phyloP scores from a whole-genome alignment of 2,329 filamentous ascomycete species.

The Ilyonectria mors-panacis region DNA sequence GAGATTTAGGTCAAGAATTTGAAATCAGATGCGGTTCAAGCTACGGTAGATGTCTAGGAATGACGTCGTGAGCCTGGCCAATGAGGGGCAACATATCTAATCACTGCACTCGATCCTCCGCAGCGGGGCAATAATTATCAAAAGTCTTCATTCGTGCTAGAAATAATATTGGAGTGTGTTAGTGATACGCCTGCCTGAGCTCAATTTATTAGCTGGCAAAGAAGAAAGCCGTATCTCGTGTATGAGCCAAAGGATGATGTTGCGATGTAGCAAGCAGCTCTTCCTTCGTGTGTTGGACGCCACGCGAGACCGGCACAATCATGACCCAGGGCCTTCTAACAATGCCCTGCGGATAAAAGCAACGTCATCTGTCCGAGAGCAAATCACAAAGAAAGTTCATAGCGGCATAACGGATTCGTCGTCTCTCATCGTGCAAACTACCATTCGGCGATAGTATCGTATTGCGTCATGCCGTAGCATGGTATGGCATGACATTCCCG shows the following conservation, averaged over 20 bases:
- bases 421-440: slow-evolving; percentile 1
- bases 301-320: not conserved
- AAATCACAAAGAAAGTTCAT: not conserved
- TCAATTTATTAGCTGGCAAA: slow-evolving; percentile 7
- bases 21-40: not conserved
- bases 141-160: not conserved
- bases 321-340: not conserved
- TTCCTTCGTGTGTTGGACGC: not conserved
- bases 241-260: not conserved
- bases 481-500: slow-evolving; percentile 6
- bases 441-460: not conserved
- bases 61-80: slow-evolving; percentile 14
- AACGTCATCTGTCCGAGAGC: not conserved
- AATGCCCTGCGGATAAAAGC: not conserved
- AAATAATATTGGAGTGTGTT: not conserved
- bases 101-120: not conserved
- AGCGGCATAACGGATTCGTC: not conserved
- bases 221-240: not conserved
- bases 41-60: not conserved
- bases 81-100: slow-evolving; percentile 20
- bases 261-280: slow-evolving; percentile 2
- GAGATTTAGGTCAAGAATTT: no score
- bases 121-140: slow-evolving; percentile 3
- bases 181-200: not conserved
- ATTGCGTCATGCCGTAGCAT: not conserved